phyloP scores from a whole-genome alignment of 148 eudicot species.

The Rhododendron molle region DNA sequence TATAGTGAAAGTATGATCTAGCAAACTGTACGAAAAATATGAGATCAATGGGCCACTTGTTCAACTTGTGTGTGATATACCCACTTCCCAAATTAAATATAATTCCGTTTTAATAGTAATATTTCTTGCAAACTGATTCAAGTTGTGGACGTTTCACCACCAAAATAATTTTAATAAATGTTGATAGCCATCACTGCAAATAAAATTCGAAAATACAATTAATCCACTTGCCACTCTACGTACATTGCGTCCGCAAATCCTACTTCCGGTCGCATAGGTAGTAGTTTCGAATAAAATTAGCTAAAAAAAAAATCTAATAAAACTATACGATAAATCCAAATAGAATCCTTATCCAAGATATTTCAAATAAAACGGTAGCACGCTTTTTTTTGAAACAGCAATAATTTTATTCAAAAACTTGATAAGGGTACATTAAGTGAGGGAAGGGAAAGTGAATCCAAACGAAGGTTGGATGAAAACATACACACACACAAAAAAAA shows the following conservation, averaged over 20 bases:
- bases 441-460: too few relatives aligned
- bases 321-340: not conserved
- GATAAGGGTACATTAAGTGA: too few relatives aligned
- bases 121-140: not conserved
- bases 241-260: too few relatives aligned
- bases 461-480: too few relatives aligned
- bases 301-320: not conserved
- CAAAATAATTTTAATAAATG: not conserved
- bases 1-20: not conserved
- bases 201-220: not conserved
- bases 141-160: not conserved
- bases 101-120: too few relatives aligned
- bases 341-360: not conserved
- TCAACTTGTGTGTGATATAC: not conserved
- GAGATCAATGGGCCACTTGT: not conserved
- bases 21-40: not conserved
- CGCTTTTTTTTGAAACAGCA: too few relatives aligned
- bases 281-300: not conserved
- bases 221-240: not conserved
- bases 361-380: not conserved
- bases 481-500: too few relatives aligned
- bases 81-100: not conserved
- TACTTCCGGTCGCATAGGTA: too few relatives aligned
- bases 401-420: too few relatives aligned
- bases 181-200: not conserved